Conservation (phyloP, 768 basidiomycete genomes). For the Mycena crocata region DNA sequence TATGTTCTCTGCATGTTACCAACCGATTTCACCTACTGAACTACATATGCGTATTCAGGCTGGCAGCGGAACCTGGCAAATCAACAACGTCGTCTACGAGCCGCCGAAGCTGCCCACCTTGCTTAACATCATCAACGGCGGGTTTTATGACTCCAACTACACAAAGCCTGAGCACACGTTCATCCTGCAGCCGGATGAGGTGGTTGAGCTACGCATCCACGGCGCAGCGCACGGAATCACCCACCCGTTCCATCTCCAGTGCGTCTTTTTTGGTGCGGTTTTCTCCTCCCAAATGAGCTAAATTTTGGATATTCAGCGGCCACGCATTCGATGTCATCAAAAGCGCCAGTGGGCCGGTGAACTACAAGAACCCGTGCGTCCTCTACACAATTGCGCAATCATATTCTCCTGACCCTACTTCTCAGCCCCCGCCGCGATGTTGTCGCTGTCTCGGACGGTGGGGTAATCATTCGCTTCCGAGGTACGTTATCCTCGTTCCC, state of each 20-base stretch:
- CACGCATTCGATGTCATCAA: slow-evolving; percentile 42
- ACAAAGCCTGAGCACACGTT: slow-evolving; percentile 38
- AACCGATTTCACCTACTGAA: not conserved
- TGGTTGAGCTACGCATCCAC: slow-evolving; percentile 38
- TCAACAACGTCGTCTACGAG: slow-evolving; percentile 36
- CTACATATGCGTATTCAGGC: too few relatives aligned
- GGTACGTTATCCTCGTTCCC: not conserved
- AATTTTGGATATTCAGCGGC: slow-evolving; percentile 40
- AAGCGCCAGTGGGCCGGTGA: slow-evolving; percentile 24
- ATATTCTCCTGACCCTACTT: not conserved
- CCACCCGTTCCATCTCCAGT: slow-evolving; percentile 25
- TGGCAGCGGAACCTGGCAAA: slow-evolving; percentile 31
- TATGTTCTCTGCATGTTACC: not conserved
- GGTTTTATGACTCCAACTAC: slow-evolving; percentile 25
- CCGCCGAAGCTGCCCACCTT: slow-evolving; percentile 37
- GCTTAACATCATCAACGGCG: slow-evolving; percentile 36
- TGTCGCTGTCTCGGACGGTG: slow-evolving; percentile 21
- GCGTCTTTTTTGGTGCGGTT: too few relatives aligned
- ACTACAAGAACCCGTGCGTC: slow-evolving; percentile 36
- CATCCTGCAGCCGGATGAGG: slow-evolving; percentile 32
- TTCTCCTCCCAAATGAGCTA: not conserved
- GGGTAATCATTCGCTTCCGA: slow-evolving; percentile 11
- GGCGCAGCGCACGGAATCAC: slow-evolving; percentile 23
- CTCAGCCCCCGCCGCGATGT: slow-evolving; percentile 38
- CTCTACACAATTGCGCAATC: not conserved